These are phyloP conservation scores for Chlorella sp. DNA, from an alignment of 139 green algal species.

Conservation along the genomic window DNA sequence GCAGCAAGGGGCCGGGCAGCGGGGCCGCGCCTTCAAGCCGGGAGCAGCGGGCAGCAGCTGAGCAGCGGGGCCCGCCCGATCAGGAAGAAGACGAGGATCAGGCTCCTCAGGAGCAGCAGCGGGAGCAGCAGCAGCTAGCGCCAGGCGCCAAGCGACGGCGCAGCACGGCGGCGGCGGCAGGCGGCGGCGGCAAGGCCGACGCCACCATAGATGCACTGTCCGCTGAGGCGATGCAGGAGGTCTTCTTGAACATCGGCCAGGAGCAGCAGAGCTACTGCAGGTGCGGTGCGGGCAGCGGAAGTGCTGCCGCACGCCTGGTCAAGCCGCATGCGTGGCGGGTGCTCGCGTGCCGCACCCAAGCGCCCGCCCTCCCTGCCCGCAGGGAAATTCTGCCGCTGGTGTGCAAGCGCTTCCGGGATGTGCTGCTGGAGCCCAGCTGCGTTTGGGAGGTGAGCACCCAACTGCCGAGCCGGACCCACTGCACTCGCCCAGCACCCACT, in stretches of 20 bases:
- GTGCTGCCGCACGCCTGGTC: not conserved
- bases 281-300: not conserved
- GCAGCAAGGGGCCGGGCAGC: not conserved
- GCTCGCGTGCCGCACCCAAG: too few relatives aligned
- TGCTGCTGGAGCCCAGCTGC: conserved; percentile 20
- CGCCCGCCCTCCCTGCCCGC: not conserved
- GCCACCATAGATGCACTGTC: conserved; percentile 7
- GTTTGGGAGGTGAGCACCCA: conserved; percentile 31
- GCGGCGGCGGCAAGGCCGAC: not conserved
- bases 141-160: not conserved
- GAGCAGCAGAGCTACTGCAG: conserved; percentile 30
- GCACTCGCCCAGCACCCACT: not conserved
- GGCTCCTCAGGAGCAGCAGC: not conserved
- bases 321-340: not conserved
- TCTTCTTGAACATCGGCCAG: not conserved
- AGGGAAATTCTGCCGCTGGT: conserved; percentile 38
- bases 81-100: not conserved
- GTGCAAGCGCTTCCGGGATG: conserved; percentile 27
- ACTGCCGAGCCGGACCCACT: too few relatives aligned
- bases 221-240: conserved; percentile 24
- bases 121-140: not conserved
- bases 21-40: not conserved
- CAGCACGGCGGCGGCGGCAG: not conserved
- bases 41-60: not conserved
- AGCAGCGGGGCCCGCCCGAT: not conserved